Percentiles rank a stretch among this genome's conserved stretches.
Conservation (phyloP, 2,329 filamentous ascomycete genomes). For the Claviceps purpurea region DNA sequence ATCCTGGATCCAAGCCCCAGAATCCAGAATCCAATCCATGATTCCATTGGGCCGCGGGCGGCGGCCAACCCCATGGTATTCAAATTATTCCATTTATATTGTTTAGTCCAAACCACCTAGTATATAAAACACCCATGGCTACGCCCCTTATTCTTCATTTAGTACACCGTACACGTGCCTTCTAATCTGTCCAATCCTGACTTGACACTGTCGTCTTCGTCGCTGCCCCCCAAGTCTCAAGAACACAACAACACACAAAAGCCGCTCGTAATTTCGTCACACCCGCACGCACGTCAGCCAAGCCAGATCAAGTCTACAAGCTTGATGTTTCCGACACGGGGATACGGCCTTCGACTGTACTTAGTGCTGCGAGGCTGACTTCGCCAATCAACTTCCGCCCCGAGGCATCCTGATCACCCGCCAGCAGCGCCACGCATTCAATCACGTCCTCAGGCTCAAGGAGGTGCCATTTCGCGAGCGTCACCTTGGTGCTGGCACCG, state of each 20-base stretch:
- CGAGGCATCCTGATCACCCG: constrained; percentile 29
- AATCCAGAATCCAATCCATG: no score
- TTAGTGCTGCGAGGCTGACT: constrained; percentile 43
- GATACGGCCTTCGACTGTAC: constrained; percentile 38
- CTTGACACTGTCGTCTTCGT: no score
- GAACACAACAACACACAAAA: not conserved
- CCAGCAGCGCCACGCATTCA: constrained; percentile 46
- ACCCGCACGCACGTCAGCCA: not conserved
- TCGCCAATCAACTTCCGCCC: constrained; percentile 29
- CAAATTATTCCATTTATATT: no score
- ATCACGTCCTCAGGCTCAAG: constrained; percentile 83
- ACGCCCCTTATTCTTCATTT: no score
- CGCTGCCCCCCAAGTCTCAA: no score
- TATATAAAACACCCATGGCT: no score
- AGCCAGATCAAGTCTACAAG: not conserved
- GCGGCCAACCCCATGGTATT: no score
- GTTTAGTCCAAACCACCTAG: no score
- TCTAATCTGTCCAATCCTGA: no score
- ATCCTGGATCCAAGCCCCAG: no score
- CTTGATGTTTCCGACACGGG: constrained; percentile 11
- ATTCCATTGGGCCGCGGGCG: no score
- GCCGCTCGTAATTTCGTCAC: not conserved
- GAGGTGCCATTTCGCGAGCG: constrained; percentile 79
- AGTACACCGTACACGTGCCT: no score
- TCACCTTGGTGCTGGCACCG: constrained; percentile 83